Base-by-base conservation (phyloP, 2,329 filamentous ascomycete genomes). In the Penicillium palitans region DNA sequence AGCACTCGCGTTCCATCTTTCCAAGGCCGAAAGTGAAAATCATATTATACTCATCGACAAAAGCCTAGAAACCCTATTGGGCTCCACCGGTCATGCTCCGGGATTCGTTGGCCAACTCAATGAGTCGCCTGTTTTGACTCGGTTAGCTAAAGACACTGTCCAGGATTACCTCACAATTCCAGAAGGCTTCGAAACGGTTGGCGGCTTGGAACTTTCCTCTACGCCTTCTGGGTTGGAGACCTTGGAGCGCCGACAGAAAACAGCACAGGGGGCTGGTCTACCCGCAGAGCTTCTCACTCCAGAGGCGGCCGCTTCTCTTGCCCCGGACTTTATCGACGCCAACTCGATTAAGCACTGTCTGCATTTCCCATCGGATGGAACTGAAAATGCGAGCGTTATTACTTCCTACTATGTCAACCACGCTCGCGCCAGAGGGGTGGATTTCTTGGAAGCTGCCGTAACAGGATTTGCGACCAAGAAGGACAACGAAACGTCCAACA, bases 31-130 rank as follows among this genome's bases (percentile, higher is more conserved):
- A 7, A 45, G 19, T 24, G 45, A 48, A 29, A 39, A 39, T 15
- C 60, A 68, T 24, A 56, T 73, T 2, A 45, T 67, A 10, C 52
- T 71, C 33, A 57, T 72, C 37, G 71, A 73, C 31, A 68, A 68
- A 56, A 70, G 68, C 9, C 58, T 72, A 8, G 59, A 61, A 6
- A 45, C 59, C 0, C 52, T 69, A 6, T 57, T 65, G 15, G 72
- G 72, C 7, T 76, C 74, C 9, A 76, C 72, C 0, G 69, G 69
- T 17, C 62, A 70, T 53, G 72, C 73, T 4, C 73, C 73, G 6
- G 72, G 72, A 1, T 73, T 74, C 27, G 65, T 75, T 6, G 73
- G 72, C 24, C 71, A 75, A 55, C 71, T 69, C 53, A 75, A 75
- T 41, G 70, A 73, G 44, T 71, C 68, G 8, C 39, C 66, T 1